phyloP scores from a whole-genome alignment of 108 stramenopile species.

The Fragilariopsis cylindrus region DNA sequence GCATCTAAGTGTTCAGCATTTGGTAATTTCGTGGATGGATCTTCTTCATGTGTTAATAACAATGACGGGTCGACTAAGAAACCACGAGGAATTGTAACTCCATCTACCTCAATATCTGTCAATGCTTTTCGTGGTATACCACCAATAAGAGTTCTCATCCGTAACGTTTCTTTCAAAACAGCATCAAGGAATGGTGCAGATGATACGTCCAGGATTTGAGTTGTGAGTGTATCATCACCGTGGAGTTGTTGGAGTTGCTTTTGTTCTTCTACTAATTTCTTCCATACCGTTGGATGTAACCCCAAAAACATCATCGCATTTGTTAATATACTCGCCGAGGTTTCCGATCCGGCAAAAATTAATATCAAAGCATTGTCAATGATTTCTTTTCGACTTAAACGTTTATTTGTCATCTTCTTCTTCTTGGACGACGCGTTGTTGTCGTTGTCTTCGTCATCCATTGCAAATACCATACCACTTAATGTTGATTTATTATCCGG shows the following conservation, averaged over 20 bases:
- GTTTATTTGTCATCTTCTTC: constrained; percentile 22
- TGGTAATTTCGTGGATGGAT: not conserved
- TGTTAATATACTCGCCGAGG: constrained; percentile 48
- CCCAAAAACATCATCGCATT: constrained; percentile 41
- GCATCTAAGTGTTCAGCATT: constrained; percentile 44
- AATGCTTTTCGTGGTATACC: constrained; percentile 35
- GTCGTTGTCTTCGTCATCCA: constrained; percentile 32
- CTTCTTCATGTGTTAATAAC: constrained; percentile 13
- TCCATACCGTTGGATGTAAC: constrained; percentile 43
- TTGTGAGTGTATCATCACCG: constrained; percentile 28
- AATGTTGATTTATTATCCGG: constrained; percentile 57
- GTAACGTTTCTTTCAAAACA: constrained; percentile 50
- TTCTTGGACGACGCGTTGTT: not conserved
- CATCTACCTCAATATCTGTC: constrained; percentile 47
- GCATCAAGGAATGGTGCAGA: constrained; percentile 47
- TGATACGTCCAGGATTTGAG: constrained; percentile 42
- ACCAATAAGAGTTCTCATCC: constrained; percentile 41
- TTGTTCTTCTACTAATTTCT: constrained; percentile 56
- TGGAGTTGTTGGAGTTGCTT: constrained; percentile 32
- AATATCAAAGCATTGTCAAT: constrained; percentile 51
- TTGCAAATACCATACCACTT: constrained; percentile 51
- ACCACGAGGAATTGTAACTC: constrained; percentile 31
- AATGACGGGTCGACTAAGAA: not conserved
- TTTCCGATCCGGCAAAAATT: constrained; percentile 54
- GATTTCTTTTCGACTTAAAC: constrained; percentile 36